phyloP scores from a whole-genome alignment of 2,329 filamentous ascomycete species.

The Sporothrix luriei region DNA sequence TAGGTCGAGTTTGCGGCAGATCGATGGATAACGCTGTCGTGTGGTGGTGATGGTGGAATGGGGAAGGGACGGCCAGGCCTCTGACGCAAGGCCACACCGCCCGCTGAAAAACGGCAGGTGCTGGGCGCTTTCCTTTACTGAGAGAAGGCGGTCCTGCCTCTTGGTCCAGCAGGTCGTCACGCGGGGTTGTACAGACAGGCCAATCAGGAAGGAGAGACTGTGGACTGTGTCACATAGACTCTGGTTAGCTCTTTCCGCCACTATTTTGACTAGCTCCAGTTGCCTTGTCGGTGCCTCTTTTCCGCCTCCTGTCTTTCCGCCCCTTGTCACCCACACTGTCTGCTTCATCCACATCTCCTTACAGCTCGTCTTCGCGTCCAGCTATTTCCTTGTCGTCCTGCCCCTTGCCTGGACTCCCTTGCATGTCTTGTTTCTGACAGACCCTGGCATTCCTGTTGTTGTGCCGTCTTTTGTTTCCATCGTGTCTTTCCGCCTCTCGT shows the following conservation, averaged over 20 bases:
- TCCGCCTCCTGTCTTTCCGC: neutral
- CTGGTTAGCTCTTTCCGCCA: neutral
- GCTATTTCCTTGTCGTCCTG: neutral
- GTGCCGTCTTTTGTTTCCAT: neutral
- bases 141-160: constrained; percentile 9
- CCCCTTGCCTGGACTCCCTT: constrained; percentile 20
- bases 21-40: neutral
- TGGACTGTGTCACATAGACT: neutral
- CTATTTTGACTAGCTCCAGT: neutral
- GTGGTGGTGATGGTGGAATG: constrained; percentile 1
- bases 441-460: neutral
- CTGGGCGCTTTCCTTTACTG: constrained; percentile 13
- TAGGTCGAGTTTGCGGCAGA: neutral
- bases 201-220: constrained; percentile 10
- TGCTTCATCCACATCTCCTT: neutral
- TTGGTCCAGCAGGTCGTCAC: constrained; percentile 6
- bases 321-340: neutral
- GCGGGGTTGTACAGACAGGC: constrained; percentile 9
- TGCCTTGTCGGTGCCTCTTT: neutral
- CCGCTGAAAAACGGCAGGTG: constrained; percentile 19
- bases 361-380: neutral
- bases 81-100: constrained; percentile 25
- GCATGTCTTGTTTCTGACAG: constrained; percentile 13
- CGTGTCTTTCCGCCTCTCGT: constrained; percentile 1
- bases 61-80: constrained; percentile 9